phyloP scores from a whole-genome alignment of 768 basidiomycete species.

The Dacryopinax spathularia region DNA sequence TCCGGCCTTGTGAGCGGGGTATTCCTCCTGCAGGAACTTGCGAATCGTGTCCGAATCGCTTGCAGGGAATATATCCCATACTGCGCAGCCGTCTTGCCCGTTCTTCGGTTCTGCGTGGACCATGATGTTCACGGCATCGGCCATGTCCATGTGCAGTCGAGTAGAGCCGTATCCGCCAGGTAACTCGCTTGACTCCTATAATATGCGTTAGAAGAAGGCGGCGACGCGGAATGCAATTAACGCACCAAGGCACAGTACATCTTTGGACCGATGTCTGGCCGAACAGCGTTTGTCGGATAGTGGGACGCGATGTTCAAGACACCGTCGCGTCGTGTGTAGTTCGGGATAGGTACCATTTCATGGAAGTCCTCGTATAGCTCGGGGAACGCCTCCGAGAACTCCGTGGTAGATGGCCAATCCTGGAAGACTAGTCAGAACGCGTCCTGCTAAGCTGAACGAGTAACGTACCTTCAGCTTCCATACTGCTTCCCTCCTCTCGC shows the following conservation, averaged over 20 bases:
- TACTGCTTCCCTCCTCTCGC: slow-evolving; percentile 40
- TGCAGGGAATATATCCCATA: slow-evolving; percentile 81
- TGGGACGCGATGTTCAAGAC: slow-evolving; percentile 78
- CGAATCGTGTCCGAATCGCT: slow-evolving; percentile 70
- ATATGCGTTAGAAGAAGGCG: slow-evolving; percentile 4
- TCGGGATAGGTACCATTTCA: slow-evolving; percentile 68
- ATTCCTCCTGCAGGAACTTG: slow-evolving; percentile 52
- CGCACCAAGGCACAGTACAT: slow-evolving; percentile 73
- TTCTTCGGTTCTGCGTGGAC: slow-evolving; percentile 44
- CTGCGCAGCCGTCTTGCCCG: slow-evolving; percentile 53
- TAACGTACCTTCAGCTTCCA: slow-evolving; percentile 57
- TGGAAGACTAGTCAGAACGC: slow-evolving; percentile 19
- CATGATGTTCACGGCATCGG: slow-evolving; percentile 88
- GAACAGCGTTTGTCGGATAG: slow-evolving; percentile 64
- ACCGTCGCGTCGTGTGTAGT: slow-evolving; percentile 83
- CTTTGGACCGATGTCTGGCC: slow-evolving; percentile 83
- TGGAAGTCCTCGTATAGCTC: slow-evolving; percentile 77
- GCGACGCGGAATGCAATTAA: not conserved
- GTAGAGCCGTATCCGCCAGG: slow-evolving; percentile 71
- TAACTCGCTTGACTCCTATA: slow-evolving; percentile 43
- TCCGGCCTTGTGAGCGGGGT: slow-evolving; percentile 20
- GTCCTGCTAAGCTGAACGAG: not conserved
- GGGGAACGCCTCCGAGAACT: slow-evolving; percentile 73
- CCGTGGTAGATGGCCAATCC: slow-evolving; percentile 87
- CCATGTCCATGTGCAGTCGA: slow-evolving; percentile 86